phyloP scores from a whole-genome alignment of 2,329 filamentous ascomycete species.

The Lasiodiplodia sp. region DNA sequence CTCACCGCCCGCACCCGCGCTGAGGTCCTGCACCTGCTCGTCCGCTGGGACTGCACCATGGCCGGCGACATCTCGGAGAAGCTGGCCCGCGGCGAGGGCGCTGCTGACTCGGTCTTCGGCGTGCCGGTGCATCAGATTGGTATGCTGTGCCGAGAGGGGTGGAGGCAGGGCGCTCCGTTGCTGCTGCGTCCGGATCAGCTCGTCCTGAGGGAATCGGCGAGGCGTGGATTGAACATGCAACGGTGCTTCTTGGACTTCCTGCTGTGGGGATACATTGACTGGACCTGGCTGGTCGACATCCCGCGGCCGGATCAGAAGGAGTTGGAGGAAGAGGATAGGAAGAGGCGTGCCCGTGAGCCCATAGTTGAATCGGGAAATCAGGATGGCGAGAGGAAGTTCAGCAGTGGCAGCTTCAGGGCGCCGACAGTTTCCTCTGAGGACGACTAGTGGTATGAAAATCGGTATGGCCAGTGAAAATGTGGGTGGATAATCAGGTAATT shows the following conservation, averaged over 20 bases:
- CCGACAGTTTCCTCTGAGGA: background rate
- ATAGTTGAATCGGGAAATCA: background rate
- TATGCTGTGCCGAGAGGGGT: slow-evolving; percentile 21
- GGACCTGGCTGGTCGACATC: background rate
- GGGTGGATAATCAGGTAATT: background rate
- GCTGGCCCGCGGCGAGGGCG: background rate
- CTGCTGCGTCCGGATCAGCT: slow-evolving; percentile 32
- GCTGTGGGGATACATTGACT: slow-evolving; percentile 26
- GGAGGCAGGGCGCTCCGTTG: slow-evolving; percentile 1
- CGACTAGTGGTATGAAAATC: background rate
- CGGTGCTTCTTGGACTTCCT: slow-evolving; percentile 27
- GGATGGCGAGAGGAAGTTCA: background rate
- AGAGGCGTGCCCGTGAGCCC: background rate
- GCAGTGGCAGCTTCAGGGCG: slow-evolving; percentile 1
- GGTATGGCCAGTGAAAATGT: background rate
- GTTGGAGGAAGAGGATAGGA: background rate
- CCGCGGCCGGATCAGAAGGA: slow-evolving; percentile 6
- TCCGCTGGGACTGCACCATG: slow-evolving; percentile 63
- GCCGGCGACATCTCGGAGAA: background rate
- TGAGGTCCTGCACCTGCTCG: slow-evolving; percentile 64
- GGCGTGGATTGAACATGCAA: slow-evolving; percentile 24
- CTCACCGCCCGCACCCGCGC: slow-evolving; percentile 57
- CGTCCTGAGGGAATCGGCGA: slow-evolving; percentile 27
- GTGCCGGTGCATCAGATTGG: slow-evolving; percentile 14
- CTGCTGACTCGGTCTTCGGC: background rate